These are phyloP conservation scores for Limnanthes douglasii DNA, from an alignment of 345 rosid species.

Conservation along the genomic window DNA sequence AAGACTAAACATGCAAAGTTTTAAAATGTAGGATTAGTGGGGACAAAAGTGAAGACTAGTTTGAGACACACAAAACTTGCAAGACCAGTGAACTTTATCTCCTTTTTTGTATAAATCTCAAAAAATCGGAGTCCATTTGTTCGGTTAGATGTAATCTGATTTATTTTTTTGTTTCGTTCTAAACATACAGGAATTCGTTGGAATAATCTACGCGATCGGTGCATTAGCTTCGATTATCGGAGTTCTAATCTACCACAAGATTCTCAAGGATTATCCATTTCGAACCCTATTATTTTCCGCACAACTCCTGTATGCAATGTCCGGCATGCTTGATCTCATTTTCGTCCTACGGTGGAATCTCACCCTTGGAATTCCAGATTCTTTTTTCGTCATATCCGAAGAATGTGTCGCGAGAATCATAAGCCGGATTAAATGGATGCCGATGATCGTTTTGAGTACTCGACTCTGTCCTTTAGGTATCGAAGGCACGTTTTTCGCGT, in stretches of 20 bases:
- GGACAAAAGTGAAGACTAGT: too few species aligned
- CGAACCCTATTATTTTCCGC: conserved; percentile 39
- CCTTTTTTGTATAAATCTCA: too few species aligned
- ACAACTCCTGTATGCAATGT: conserved; percentile 38
- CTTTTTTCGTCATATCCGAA: conserved; percentile 50
- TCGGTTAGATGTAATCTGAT: too few species aligned
- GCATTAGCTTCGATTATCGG: conserved; percentile 70
- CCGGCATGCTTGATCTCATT: conserved; percentile 64
- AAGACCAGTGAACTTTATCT: not conserved
- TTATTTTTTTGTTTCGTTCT: not conserved
- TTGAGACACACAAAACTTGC: too few species aligned
- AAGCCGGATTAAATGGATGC: conserved; percentile 59
- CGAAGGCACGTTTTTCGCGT: conserved; percentile 70
- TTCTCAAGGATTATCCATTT: conserved; percentile 45
- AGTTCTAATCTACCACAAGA: conserved; percentile 64
- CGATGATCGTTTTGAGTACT: conserved; percentile 64
- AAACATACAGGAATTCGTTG: conserved; percentile 51
- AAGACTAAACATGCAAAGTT: too few species aligned
- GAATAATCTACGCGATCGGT: conserved; percentile 48
- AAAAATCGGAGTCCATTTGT: too few species aligned
- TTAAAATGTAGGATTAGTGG: too few species aligned
- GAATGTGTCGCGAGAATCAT: conserved; percentile 48
- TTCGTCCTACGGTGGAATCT: conserved; percentile 66
- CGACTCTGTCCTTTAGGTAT: conserved; percentile 67
- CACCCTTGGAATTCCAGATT: conserved; percentile 49